Evolutionary conservation across 2,329 filamentous ascomycete species (phyloP).

Genomic region (Claviceps paspali): DNA sequence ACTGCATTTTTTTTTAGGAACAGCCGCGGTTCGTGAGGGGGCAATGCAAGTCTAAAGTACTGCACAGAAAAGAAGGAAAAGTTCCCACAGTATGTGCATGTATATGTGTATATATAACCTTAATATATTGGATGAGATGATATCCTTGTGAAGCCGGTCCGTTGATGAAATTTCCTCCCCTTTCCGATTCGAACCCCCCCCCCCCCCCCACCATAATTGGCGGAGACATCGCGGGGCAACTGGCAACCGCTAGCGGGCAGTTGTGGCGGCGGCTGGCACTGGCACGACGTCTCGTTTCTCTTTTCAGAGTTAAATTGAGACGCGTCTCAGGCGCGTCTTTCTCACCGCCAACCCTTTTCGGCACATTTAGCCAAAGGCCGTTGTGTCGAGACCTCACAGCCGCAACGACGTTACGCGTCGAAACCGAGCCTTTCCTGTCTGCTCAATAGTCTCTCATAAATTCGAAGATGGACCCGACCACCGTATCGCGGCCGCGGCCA

Average conservation of each 20-base stretch:
- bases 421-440: too few species aligned
- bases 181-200: too few species aligned
- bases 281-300: too few species aligned
- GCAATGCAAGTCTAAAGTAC: neutral
- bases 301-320: constrained; percentile 13
- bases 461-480: constrained; percentile 18
- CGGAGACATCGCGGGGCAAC: constrained; percentile 2
- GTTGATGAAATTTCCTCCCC: too few species aligned
- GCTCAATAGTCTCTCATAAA: neutral
- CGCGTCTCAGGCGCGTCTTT: constrained; percentile 27
- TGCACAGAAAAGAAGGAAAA: too few species aligned
- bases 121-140: too few species aligned
- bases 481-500: constrained; percentile 35
- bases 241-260: neutral
- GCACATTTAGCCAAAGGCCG: neutral
- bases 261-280: too few species aligned
- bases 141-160: too few species aligned
- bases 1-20: constrained; percentile 56
- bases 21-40: too few species aligned
- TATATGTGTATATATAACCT: too few species aligned
- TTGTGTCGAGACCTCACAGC: neutral
- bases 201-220: too few species aligned
- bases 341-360: neutral
- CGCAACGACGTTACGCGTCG: neutral
- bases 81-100: too few species aligned